Conservation (phyloP, 768 basidiomycete genomes). For the Rhodotorula graminis region DNA sequence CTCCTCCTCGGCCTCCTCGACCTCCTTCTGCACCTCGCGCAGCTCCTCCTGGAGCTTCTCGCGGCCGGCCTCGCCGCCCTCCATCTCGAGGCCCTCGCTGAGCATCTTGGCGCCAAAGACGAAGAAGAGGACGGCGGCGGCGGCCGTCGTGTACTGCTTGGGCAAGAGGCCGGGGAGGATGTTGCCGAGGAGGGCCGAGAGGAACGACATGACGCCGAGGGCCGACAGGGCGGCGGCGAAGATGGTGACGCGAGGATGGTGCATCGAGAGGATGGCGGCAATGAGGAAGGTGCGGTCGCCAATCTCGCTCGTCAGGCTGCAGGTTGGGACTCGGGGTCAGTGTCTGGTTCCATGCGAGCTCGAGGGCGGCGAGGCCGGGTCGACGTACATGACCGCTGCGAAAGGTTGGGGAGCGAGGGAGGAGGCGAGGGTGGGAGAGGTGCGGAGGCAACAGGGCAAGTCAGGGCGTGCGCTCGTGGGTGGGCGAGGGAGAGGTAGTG, state of each 20-base stretch:
- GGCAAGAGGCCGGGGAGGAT: slow-evolving; percentile 81
- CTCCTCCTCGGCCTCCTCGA: slow-evolving; percentile 64
- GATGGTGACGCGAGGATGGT: slow-evolving; percentile 71
- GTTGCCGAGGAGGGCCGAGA: slow-evolving; percentile 89
- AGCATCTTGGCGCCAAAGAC: slow-evolving; percentile 88
- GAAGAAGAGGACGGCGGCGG: slow-evolving; percentile 77
- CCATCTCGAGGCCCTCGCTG: slow-evolving; percentile 76
- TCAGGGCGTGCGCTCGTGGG: not conserved
- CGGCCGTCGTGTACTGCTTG: slow-evolving; percentile 60
- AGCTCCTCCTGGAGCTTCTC: slow-evolving; percentile 89
- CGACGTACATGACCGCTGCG: slow-evolving; percentile 10
- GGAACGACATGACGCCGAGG: slow-evolving; percentile 83
- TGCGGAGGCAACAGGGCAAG: not conserved
- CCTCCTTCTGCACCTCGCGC: slow-evolving; percentile 92
- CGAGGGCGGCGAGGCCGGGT: not conserved
- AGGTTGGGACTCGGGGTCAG: not conserved
- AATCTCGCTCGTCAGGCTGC: slow-evolving; percentile 62
- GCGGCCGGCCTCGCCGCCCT: slow-evolving; percentile 54
- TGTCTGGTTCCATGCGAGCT: rapidly evolving
- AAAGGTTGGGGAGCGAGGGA: no score
- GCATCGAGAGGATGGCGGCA: slow-evolving; percentile 79
- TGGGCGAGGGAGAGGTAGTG: no score
- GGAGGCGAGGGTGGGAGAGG: no score
- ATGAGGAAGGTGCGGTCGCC: slow-evolving; percentile 92
- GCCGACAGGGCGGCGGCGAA: slow-evolving; percentile 84